Evolutionary conservation across 2,329 filamentous ascomycete species (phyloP).

Genomic region (Fusarium longipes): DNA sequence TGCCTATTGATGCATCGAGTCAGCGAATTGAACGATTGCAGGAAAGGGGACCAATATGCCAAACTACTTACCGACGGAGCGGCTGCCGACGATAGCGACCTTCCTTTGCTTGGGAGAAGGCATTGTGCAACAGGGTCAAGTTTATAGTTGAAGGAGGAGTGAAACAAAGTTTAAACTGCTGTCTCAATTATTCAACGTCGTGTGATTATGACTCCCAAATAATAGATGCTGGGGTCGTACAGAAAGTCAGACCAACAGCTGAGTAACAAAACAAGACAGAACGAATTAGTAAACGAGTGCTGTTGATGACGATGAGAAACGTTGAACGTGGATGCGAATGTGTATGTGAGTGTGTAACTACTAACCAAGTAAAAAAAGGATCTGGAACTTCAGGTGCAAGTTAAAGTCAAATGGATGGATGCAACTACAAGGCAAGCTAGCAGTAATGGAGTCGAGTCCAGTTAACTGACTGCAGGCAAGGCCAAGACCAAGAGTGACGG

Average conservation of each 20-base stretch:
- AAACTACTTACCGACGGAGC: conserved; percentile 74
- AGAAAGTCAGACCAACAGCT: conserved; percentile 24
- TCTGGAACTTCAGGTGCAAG: conserved; percentile 35
- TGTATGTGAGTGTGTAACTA: conserved; percentile 29
- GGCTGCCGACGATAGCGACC: conserved; percentile 94
- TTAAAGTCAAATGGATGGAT: conserved; percentile 22
- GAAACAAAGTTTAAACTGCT: conserved; percentile 21
- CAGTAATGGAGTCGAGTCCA: not conserved
- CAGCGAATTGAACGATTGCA: conserved; percentile 9
- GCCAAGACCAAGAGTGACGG: conserved; percentile 6
- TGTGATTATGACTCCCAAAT: not conserved
- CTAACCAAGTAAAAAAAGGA: not conserved
- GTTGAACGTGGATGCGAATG: not conserved
- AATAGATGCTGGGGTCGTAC: conserved; percentile 7
- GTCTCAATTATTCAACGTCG: conserved; percentile 18
- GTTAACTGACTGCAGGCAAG: not conserved
- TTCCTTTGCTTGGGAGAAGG: conserved; percentile 84
- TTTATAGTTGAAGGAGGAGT: conserved; percentile 22
- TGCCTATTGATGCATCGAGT: conserved; percentile 68
- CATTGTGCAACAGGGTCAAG: conserved; percentile 36
- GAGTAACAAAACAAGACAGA: not conserved
- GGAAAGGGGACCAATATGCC: not conserved
- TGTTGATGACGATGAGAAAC: conserved; percentile 27
- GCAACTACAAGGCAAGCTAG: conserved; percentile 15
- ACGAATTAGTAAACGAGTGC: conserved; percentile 13